Evolutionary conservation across 1,284 basidiomycete species (phyloP), one percentile per base, ranked within the genome.

Genomic region (Microbotryum intermedium): DNA sequence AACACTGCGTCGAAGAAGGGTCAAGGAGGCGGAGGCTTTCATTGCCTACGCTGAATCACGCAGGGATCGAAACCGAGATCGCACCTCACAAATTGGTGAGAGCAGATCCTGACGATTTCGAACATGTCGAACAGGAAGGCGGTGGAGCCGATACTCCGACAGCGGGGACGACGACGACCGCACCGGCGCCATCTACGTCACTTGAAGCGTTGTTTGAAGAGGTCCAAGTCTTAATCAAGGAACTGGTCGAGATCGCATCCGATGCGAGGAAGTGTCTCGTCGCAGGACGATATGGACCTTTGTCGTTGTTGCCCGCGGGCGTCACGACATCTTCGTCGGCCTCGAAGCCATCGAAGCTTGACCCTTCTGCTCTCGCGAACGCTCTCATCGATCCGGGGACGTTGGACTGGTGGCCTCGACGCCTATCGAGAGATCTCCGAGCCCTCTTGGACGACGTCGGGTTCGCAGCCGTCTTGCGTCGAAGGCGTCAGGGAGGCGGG

Each of bases 1-100:
- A 78, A 3, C 77, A 93, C 1, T 88, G 88, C 71, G 73, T 80
- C 34, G 34, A 39, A 39, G 34, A 39, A 39, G 34, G 34, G 18
- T 39, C 34, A 39, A 11, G 34, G 4, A 11, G 34, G 18, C 13
- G 34, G 34, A 39, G 11, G 11, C 34, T 39, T 39, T 39, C 34
- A 4, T 39, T 39, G 13, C 34, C 34, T 39, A 16, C 34, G 4
- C 34, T 39, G 34, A 39, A 18, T 16, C 34, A 11, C 18, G 34
- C 11, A 4, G 34, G 34, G 11, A 39, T 39, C 34, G 34, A 39
- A 16, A 39, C 34, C 34, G 34, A 39, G 34, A 39, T 39, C 34
- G 34, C 10, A 11, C 34, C 13, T 16, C 34, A 39, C 34, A 16
- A 39, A 16, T 6, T 16, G 13, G 16, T 39, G 18, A 39, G 0